Conservation (phyloP, 2,329 filamentous ascomycete species). For the Colletotrichum lupini region DNA sequence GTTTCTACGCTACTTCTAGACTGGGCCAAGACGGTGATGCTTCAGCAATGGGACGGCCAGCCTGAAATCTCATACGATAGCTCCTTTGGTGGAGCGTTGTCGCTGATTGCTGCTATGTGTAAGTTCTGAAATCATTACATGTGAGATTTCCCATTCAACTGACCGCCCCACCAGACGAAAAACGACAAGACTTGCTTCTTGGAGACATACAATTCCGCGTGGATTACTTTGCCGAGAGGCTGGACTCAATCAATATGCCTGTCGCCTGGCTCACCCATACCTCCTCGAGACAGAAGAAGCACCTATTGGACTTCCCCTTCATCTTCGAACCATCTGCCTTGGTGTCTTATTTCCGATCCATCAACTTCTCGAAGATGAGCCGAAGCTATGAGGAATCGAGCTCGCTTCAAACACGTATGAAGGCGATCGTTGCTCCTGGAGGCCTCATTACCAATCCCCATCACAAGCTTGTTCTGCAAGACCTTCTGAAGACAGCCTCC, state of each 20-base stretch:
- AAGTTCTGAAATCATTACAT: slow-evolving; percentile 49
- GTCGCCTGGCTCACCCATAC: slow-evolving; percentile 74
- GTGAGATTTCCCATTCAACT: background rate
- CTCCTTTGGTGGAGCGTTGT: slow-evolving; percentile 80
- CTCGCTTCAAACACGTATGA: slow-evolving; percentile 66
- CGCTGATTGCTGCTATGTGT: slow-evolving; percentile 79
- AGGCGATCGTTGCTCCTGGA: slow-evolving; percentile 64
- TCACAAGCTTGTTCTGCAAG: slow-evolving; percentile 70
- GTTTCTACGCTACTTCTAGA: slow-evolving; percentile 71
- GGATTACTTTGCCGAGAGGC: slow-evolving; percentile 78
- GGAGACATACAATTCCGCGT: slow-evolving; percentile 78
- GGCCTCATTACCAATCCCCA: slow-evolving; percentile 66
- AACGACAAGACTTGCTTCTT: slow-evolving; percentile 72
- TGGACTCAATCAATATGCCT: slow-evolving; percentile 81
- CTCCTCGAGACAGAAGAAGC: slow-evolving; percentile 71
- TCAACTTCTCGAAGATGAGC: slow-evolving; percentile 90
- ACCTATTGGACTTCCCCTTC: slow-evolving; percentile 84
- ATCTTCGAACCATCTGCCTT: slow-evolving; percentile 80
- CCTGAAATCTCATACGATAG: slow-evolving; percentile 76
- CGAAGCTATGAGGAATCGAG: slow-evolving; percentile 78
- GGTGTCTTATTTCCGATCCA: slow-evolving; percentile 85
- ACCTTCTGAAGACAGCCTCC: slow-evolving; percentile 73
- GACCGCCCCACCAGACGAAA: slow-evolving; percentile 60
- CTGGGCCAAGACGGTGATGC: slow-evolving; percentile 79
- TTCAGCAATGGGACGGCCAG: slow-evolving; percentile 84